These are phyloP conservation scores for Nicotiana obtusifolia DNA, from an alignment of 257 asterid genomes.

Conservation along the genomic window DNA sequence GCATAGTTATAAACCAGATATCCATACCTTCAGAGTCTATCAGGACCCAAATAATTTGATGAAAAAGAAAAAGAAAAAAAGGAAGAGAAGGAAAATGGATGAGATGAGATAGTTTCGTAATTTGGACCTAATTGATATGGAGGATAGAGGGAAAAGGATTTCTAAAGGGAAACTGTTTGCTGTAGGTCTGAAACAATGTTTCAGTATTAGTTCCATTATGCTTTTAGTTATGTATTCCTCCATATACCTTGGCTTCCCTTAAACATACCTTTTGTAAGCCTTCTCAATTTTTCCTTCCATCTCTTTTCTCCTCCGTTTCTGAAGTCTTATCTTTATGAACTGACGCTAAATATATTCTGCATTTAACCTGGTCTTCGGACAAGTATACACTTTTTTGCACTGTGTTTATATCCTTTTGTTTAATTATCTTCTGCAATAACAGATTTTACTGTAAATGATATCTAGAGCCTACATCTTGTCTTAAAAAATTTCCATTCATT, in stretches of 20 bases:
- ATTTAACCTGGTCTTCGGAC: not conserved
- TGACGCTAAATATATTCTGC: not conserved
- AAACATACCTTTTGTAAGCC: not conserved
- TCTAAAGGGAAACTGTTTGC: not conserved
- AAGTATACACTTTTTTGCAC: not conserved
- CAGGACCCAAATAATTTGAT: not conserved
- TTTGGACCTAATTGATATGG: not conserved
- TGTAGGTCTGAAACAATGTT: not conserved
- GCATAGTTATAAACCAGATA: not conserved
- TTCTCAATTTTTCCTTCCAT: not conserved
- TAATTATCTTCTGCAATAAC: not conserved
- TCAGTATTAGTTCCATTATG: not conserved
- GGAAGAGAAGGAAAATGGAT: not conserved
- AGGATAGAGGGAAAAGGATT: not conserved
- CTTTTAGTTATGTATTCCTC: not conserved
- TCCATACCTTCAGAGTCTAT: not conserved
- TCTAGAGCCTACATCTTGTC: conserved; percentile 11
- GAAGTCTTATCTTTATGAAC: not conserved
- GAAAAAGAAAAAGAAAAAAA: not conserved
- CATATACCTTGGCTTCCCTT: not conserved
- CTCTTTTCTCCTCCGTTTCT: not conserved
- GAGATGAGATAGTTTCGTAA: not conserved
- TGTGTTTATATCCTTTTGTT: not conserved
- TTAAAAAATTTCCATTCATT: conserved; percentile 10
- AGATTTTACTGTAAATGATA: not conserved